Conservation (phyloP, 2,329 filamentous ascomycete species). For the Pseudonectria buxi region DNA sequence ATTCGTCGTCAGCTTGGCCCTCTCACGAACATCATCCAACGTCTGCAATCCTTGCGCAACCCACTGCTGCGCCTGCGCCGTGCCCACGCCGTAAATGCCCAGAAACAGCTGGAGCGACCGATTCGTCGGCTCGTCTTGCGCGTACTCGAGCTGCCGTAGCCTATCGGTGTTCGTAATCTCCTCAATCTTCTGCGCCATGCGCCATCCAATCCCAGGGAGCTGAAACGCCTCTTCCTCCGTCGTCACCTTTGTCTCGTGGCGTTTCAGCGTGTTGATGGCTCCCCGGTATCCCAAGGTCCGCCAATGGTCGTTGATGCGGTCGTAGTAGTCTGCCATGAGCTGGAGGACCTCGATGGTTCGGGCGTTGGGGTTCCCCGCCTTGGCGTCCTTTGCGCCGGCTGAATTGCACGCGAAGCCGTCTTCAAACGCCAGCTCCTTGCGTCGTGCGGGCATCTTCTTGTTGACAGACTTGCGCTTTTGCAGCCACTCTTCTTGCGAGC, state of each 20-base stretch:
- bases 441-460: slow-evolving; percentile 12
- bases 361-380: slow-evolving; percentile 59
- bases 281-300: slow-evolving; percentile 68
- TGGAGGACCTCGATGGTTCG: slow-evolving; percentile 70
- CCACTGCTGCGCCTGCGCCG: slow-evolving; percentile 66
- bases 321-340: slow-evolving; percentile 74
- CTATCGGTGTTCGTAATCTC: slow-evolving; percentile 74
- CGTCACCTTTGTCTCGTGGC: slow-evolving; percentile 54
- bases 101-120: slow-evolving; percentile 62
- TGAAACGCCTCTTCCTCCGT: slow-evolving; percentile 62
- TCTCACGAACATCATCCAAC: slow-evolving; percentile 60
- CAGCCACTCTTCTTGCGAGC: slow-evolving; percentile 18
- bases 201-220: slow-evolving; percentile 62
- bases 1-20: slow-evolving; percentile 57
- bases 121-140: slow-evolving; percentile 60
- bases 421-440: slow-evolving; percentile 32
- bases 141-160: slow-evolving; percentile 65
- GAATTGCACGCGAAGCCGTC: slow-evolving; percentile 50
- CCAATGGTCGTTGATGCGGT: slow-evolving; percentile 69
- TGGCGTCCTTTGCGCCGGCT: slow-evolving; percentile 39
- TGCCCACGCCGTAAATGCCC: slow-evolving; percentile 72
- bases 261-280: slow-evolving; percentile 65
- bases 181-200: slow-evolving; percentile 78
- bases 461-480: slow-evolving; percentile 12
- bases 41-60: slow-evolving; percentile 67